These are phyloP conservation scores for Tetrahymena thermophila DNA, from an alignment of 73 alveolate species.

Conservation along the genomic window DNA sequence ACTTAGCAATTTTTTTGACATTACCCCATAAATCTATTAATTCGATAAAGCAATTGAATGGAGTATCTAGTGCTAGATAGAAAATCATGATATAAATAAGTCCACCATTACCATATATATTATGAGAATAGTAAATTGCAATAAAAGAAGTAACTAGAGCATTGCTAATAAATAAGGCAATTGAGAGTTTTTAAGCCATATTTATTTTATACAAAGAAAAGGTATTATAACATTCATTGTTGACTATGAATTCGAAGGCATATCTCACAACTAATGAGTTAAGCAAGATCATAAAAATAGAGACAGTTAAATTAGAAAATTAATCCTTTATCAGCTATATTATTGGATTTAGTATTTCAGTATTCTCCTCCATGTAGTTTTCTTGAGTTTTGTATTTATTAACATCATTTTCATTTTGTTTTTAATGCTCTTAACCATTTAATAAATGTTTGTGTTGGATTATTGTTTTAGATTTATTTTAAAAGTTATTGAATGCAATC, in stretches of 20 bases:
- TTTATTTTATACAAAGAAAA: neutral
- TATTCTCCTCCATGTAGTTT: neutral
- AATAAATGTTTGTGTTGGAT: neutral
- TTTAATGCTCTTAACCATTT: neutral
- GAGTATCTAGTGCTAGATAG: neutral
- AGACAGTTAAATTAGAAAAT: neutral
- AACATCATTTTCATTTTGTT: neutral
- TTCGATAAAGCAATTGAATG: neutral
- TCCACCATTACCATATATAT: neutral
- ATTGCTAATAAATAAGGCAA: conserved; percentile 19
- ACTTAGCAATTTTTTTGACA: neutral
- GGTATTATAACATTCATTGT: neutral
- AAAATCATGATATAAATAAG: neutral
- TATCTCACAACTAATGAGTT: neutral
- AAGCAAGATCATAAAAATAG: neutral
- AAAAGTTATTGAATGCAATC: neutral
- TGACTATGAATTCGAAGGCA: neutral
- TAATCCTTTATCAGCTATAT: neutral
- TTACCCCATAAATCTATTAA: neutral
- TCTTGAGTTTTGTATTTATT: neutral
- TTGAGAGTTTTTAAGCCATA: neutral
- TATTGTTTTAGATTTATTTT: too few species aligned
- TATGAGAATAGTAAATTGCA: neutral
- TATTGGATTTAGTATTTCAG: neutral
- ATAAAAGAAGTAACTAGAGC: conserved; percentile 12